A percentile compares a stretch with the other conserved stretches of the same genome.
Conservation (phyloP, 2,329 filamentous ascomycete species). For the Hypoxylon sp. region DNA sequence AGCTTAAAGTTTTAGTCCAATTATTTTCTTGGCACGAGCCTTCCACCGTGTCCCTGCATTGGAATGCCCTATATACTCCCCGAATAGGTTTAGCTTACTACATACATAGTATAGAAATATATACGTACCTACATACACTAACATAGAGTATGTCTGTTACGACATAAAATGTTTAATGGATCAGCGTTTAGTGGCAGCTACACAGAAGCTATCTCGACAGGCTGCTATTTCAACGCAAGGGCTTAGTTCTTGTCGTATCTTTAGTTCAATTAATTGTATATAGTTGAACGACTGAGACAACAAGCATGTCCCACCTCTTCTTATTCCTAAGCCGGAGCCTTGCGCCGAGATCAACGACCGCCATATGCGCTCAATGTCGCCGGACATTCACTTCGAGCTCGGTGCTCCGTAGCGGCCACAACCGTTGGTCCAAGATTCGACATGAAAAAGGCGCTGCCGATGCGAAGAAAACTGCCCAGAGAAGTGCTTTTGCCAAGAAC, state of each 20-base stretch:
- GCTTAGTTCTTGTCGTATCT: no score
- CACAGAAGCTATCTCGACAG: not conserved
- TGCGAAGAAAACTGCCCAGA: constrained; percentile 80
- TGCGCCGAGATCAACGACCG: constrained; percentile 27
- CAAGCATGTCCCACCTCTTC: constrained; percentile 44
- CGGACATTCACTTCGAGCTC: constrained; percentile 65
- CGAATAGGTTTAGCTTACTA: not conserved
- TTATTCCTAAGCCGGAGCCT: constrained; percentile 29
- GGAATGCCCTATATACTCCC: not conserved
- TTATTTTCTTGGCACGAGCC: not conserved
- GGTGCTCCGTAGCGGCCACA: constrained; percentile 77
- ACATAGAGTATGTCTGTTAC: not conserved
- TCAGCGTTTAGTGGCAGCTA: not conserved
- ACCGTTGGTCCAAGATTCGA: constrained; percentile 95
- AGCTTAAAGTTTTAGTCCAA: not conserved
- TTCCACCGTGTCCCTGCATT: constrained; percentile 1
- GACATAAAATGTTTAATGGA: not conserved
- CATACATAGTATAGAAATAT: not conserved
- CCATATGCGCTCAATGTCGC: constrained; percentile 64
- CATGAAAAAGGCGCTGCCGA: constrained; percentile 95
- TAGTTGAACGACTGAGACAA: not conserved
- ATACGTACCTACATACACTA: not conserved
- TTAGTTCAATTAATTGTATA: no score
- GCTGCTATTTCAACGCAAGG: not conserved
- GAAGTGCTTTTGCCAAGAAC: constrained; percentile 77